Conservation (phyloP, 805 yeast species). For the Metschnikowia gelsemii region DNA sequence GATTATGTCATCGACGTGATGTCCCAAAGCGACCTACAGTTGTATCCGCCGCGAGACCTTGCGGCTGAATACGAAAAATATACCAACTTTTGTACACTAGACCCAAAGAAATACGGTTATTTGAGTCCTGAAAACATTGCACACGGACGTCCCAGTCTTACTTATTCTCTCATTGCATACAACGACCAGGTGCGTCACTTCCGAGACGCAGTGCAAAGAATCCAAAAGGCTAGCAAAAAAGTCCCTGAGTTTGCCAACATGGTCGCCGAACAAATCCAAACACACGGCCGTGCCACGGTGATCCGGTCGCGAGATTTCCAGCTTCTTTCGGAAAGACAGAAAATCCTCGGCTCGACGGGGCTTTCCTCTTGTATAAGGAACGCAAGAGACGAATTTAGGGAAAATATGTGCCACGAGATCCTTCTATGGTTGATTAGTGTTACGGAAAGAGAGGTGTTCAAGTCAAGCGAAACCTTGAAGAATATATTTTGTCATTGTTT, state of each 20-base stretch:
- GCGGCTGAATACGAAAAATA: conserved; percentile 26
- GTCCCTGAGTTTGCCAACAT: conserved; percentile 64
- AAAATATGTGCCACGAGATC: conserved; percentile 76
- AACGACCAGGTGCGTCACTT: conserved; percentile 79
- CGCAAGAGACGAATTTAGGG: conserved; percentile 69
- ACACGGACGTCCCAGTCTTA: conserved; percentile 39
- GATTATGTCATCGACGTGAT: conserved; percentile 65
- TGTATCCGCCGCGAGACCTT: conserved; percentile 28
- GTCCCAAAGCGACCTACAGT: conserved; percentile 47
- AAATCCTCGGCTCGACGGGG: conserved; percentile 60
- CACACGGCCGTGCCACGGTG: conserved; percentile 68
- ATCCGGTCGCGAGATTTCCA: conserved; percentile 53
- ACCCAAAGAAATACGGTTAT: conserved; percentile 45
- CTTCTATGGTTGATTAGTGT: conserved; percentile 64
- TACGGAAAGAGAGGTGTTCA: conserved; percentile 52
- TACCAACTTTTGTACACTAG: conserved; percentile 34
- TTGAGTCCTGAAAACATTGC: too few relatives aligned
- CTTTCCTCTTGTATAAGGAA: conserved; percentile 64
- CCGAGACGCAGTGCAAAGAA: conserved; percentile 67
- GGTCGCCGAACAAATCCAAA: conserved; percentile 65
- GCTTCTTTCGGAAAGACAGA: conserved; percentile 52
- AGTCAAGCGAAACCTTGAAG: conserved; percentile 47
- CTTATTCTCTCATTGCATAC: conserved; percentile 61
- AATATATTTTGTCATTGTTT: conserved; percentile 57
- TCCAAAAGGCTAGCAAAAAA: conserved; percentile 63